These are phyloP conservation scores for Xanthoconium purpureum DNA, from an alignment of 768 basidiomycete species.

Conservation along the genomic window DNA sequence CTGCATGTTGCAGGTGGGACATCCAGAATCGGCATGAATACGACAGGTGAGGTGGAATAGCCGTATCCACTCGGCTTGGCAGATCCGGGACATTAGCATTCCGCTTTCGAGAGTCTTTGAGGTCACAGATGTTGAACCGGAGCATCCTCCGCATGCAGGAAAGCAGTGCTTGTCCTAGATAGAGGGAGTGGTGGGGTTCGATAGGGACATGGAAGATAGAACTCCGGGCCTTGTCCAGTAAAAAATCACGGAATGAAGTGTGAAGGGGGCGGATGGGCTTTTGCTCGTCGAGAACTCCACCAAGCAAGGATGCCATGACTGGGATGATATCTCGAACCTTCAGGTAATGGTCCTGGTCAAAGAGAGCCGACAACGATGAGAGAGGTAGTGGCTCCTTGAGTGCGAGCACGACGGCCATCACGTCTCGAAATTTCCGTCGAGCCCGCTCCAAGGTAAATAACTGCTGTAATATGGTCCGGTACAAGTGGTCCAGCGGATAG, in stretches of 20 bases:
- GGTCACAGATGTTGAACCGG: not conserved
- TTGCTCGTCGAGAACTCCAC: not conserved
- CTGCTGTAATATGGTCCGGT: no score
- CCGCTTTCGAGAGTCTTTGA: not conserved
- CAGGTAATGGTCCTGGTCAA: not conserved
- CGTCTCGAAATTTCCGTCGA: not conserved
- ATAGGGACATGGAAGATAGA: not conserved
- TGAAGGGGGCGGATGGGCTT: no score
- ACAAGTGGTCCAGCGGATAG: not conserved
- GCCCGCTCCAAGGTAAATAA: not conserved
- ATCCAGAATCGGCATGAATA: not conserved
- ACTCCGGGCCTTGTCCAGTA: not conserved
- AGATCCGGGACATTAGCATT: not conserved
- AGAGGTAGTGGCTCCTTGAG: not conserved
- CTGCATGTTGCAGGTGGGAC: not conserved
- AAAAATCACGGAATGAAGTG: no score
- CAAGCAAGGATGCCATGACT: not conserved
- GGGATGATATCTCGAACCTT: no score
- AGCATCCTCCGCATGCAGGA: not conserved
- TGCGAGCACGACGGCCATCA: not conserved
- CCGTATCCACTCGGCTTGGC: not conserved
- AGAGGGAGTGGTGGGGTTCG: not conserved
- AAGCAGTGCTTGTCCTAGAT: not conserved
- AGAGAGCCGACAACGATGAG: not conserved
- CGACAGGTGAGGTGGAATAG: not conserved